Conservation (phyloP, 1,284 basidiomycete species). For the Fistulina hepatica region DNA sequence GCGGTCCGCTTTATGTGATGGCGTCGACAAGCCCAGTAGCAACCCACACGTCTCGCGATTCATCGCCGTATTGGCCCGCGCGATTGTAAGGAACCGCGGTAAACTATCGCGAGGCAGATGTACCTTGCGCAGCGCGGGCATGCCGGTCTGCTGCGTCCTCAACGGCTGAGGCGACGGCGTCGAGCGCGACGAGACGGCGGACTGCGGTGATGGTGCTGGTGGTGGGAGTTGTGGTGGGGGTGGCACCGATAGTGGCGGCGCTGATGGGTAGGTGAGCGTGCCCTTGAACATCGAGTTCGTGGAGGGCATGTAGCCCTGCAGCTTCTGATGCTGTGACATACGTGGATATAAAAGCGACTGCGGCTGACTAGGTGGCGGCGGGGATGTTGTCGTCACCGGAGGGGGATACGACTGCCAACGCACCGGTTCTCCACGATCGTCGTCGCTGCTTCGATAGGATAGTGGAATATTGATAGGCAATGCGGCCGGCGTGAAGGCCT, state of each 20-base stretch:
- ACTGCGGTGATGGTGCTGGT: constrained; percentile 12
- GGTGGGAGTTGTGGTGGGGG: constrained; percentile 13
- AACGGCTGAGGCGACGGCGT: constrained; percentile 3
- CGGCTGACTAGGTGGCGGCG: constrained; percentile 33
- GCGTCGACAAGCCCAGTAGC: constrained; percentile 24
- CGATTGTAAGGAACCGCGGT: constrained; percentile 60
- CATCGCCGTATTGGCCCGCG: constrained; percentile 34
- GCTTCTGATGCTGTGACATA: constrained; percentile 60
- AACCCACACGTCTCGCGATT: constrained; percentile 41
- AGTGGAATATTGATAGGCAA: constrained; percentile 16
- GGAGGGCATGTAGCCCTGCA: constrained; percentile 47
- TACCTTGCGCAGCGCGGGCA: constrained; percentile 43
- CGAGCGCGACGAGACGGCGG: constrained; percentile 6
- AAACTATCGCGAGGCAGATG: constrained; percentile 61
- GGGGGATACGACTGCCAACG: constrained; percentile 23
- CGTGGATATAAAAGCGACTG: constrained; percentile 43
- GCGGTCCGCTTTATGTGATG: constrained; percentile 41
- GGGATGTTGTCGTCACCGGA: constrained; percentile 53
- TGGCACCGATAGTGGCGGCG: not conserved
- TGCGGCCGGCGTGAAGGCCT: constrained; percentile 9
- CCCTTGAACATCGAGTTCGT: constrained; percentile 10
- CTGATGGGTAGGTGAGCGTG: constrained; percentile 3
- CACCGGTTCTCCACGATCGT: constrained; percentile 12
- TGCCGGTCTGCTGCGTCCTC: constrained; percentile 12
- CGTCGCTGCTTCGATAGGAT: constrained; percentile 14